These are phyloP conservation scores for Suhomyces yuchorum DNA, from an alignment of 1,139 yeast species.

Conservation along the genomic window DNA sequence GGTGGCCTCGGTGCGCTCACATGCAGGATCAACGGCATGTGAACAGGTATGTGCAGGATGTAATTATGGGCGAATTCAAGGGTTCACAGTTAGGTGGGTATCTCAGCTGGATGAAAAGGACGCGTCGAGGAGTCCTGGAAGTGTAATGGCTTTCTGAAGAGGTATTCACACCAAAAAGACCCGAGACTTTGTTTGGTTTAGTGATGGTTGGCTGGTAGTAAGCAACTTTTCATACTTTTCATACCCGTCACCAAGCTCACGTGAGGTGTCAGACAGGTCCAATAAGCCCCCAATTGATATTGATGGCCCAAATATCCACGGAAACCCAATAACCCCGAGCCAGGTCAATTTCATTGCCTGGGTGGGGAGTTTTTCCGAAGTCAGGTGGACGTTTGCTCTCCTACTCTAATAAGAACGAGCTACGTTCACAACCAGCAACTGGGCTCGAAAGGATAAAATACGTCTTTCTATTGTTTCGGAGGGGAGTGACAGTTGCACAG, in stretches of 20 bases:
- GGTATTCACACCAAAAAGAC: too few relatives aligned
- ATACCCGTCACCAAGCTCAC: too few relatives aligned
- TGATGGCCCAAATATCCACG: not conserved
- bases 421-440: not conserved
- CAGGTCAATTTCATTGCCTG: not conserved
- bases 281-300: too few relatives aligned
- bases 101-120: too few relatives aligned
- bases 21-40: not conserved
- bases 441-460: not conserved
- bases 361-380: not conserved
- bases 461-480: not conserved
- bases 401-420: not conserved
- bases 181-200: too few relatives aligned
- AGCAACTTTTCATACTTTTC: too few relatives aligned
- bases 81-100: too few relatives aligned
- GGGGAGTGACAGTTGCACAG: not conserved
- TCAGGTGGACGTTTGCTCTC: not conserved
- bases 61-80: not conserved
- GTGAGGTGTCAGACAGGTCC: too few relatives aligned
- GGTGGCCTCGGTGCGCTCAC: not conserved
- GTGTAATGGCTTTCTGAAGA: too few relatives aligned
- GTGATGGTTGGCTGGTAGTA: too few relatives aligned
- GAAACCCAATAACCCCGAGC: not conserved
- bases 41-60: not conserved
- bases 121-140: too few relatives aligned